Base-by-base conservation (phyloP, 805 yeast genomes). In the Priceomyces melissophilus region DNA sequence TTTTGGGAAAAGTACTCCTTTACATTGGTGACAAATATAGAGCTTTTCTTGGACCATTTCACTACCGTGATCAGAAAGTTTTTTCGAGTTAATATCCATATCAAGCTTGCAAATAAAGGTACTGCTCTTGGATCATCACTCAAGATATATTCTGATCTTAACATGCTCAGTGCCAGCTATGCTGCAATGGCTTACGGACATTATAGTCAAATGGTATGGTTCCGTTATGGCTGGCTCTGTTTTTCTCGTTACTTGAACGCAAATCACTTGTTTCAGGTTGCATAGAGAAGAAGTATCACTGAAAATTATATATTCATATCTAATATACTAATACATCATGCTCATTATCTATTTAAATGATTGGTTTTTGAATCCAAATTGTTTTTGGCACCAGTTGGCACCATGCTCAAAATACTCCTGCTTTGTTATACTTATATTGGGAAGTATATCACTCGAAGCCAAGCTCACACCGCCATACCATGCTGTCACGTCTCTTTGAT, bases 161-260 rank as follows among this genome's bases (percentile, higher is more conserved):
- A 65, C 43, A 67, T 65, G 67, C 57, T 62, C 40, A 61, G 66
- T 41, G 66, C 61, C 41, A 62, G 73, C 32, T 69, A 81, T 40
- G 74, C 84, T 0, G 85, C 96, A 3, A 88, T 91, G 96, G 65
- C 82, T 2, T 72, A 73, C 48, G 95, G 85, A 2, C 98, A 93
- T 63, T 71, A 72, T 46, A 80, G 95, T 2, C 99, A 93, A 60
- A 86, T 93, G 86, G 90, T 84, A 7, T 91, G 97, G 97, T 93
- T 84, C 60, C 73, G 99, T 49, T 86, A 85, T 67, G 82, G 88
- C 1, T 93, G 97, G 96, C 69, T 93, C 56, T 43, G 77, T 4
- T 61, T 82, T 11, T 84, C 96, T 44, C 71, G 90, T 46, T 91
- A 88, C 62, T 77, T 87, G 70, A 80, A 82, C 32, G 76, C 77